Conservation (phyloP, 2,329 filamentous ascomycete genomes). For the Rutstroemia sp. region DNA sequence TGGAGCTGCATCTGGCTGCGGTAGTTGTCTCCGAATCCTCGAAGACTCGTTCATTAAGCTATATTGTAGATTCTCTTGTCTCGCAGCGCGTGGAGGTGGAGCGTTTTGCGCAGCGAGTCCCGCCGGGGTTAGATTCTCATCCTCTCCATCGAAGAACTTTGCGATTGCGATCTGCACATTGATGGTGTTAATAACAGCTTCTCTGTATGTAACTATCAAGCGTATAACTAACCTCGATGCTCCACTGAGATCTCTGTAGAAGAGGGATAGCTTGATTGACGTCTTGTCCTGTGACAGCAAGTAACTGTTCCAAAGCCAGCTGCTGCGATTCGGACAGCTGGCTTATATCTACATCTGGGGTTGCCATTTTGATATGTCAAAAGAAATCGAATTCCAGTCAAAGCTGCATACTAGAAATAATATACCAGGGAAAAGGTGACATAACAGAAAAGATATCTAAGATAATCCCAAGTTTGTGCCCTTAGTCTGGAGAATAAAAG, state of each 20-base stretch:
- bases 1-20: constrained; percentile 61
- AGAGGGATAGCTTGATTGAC: constrained; percentile 68
- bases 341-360: constrained; percentile 50
- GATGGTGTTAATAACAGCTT: constrained; percentile 9
- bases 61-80: constrained; percentile 69
- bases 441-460: too few relatives aligned
- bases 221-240: constrained; percentile 61
- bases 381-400: not conserved
- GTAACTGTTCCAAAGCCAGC: constrained; percentile 79
- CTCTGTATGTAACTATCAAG: not conserved
- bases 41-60: constrained; percentile 35
- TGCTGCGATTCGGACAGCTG: constrained; percentile 73
- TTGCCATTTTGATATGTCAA: constrained; percentile 33
- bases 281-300: constrained; percentile 79
- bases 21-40: constrained; percentile 29
- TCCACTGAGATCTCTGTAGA: constrained; percentile 87
- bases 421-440: too few relatives aligned
- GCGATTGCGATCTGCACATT: constrained; percentile 75
- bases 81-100: constrained; percentile 53
- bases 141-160: constrained; percentile 96
- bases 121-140: constrained; percentile 72
- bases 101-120: constrained; percentile 56
- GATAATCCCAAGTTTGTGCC: too few relatives aligned
- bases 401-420: too few relatives aligned
- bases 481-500: too few relatives aligned